phyloP scores from a whole-genome alignment of 768 basidiomycete species.

The Butyriboletus loyo region DNA sequence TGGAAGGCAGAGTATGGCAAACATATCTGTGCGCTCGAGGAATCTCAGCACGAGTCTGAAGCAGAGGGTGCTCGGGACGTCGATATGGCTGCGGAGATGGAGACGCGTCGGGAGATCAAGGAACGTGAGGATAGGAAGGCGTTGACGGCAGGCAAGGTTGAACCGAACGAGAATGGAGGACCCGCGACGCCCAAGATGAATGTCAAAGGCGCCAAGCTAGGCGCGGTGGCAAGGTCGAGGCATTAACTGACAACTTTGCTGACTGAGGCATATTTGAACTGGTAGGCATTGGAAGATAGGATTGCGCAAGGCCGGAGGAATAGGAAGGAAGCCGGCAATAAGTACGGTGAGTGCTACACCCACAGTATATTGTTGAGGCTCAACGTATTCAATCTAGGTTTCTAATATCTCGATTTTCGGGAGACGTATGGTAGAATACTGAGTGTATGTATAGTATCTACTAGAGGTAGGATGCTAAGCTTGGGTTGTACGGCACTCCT shows the following conservation, averaged over 20 bases:
- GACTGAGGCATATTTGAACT: constrained; percentile 79
- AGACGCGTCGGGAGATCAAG: constrained; percentile 69
- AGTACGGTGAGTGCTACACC: constrained; percentile 65
- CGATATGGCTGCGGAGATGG: constrained; percentile 73
- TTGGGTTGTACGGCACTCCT: neutral
- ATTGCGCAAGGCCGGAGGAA: constrained; percentile 82
- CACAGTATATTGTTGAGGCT: neutral
- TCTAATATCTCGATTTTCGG: constrained; percentile 16
- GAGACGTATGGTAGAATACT: neutral
- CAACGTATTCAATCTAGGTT: constrained; percentile 14
- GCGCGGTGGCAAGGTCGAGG: constrained; percentile 64
- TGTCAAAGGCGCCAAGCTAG: constrained; percentile 71
- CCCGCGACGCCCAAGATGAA: constrained; percentile 75
- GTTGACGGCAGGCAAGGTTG: constrained; percentile 57
- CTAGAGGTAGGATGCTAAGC: constrained; percentile 11
- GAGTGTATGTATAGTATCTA: constrained; percentile 18
- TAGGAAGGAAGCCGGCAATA: constrained; percentile 87
- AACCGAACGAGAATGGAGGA: constrained; percentile 39
- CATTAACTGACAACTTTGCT: constrained; percentile 81
- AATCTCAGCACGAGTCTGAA: constrained; percentile 54
- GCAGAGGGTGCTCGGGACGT: constrained; percentile 51
- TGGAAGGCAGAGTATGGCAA: constrained; percentile 74
- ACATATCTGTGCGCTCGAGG: constrained; percentile 71
- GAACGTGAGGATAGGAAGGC: constrained; percentile 76
- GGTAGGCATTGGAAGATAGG: constrained; percentile 77